Base-by-base conservation (phyloP, 768 basidiomycete genomes). In the Podaxis sp. region DNA sequence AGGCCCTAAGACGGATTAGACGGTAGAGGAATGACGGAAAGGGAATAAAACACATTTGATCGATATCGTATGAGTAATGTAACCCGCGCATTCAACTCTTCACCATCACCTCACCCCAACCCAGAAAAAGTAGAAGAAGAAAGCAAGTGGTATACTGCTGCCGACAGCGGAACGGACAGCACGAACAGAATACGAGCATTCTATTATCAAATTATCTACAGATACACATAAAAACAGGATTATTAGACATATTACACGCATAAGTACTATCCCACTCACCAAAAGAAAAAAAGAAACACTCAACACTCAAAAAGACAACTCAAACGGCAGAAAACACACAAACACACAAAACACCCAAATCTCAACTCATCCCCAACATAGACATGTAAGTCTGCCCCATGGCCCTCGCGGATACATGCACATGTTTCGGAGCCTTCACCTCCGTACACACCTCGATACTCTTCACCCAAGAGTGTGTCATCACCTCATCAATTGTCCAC, bases 361-460 rank as follows among this genome's bases (percentile, higher is more conserved):
- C 42, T 40, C 44, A 40, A 35, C 54, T 53, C 62, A 55, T 61
- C 51, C 67, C 21, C 51, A 50, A 21, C 51, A 55, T 42, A 5
- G 61, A 69, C 61, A 72, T 47, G 77, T 86, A 81, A 37, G 79
- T 77, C 69, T 76, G 75, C 37, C 81, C 80, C 74, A 87, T 79
- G 63, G 85, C 81, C 71, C 81, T 77, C 46, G 87, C 87, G 73
- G 81, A 77, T 21, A 82, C 83, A 73, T 93, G 91, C 48, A 90
- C 80, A 74, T 93, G 91, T 36, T 76, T 79, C 62, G 91, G 86
- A 62, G 81, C 77, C 61, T 76, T 68, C 46, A 81, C 83, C 56
- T 81, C 77, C 73, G 89, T 82, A 72, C 94, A 97, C 13, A 95
- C 85, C 76, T 95, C 90, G 64, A 97, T 90, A 32, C 79, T 71